phyloP scores from a whole-genome alignment of 768 basidiomycete genomes.

The Termitomyces titanicus region DNA sequence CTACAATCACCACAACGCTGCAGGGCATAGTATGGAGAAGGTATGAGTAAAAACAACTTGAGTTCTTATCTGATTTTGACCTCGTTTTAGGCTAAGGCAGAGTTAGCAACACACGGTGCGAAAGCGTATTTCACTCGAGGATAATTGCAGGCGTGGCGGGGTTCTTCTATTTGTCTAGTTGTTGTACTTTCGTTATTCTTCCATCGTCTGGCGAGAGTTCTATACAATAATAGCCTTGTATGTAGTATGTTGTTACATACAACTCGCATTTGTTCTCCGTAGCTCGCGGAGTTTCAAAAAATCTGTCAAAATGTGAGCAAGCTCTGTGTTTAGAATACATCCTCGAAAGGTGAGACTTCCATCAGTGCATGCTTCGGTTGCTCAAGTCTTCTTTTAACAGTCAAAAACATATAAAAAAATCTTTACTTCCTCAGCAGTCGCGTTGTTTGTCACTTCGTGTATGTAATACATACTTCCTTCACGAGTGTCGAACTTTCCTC shows the following conservation, averaged over 20 bases:
- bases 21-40: conserved; percentile 88
- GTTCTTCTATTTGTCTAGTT: neutral
- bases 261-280: neutral
- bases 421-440: conserved; percentile 66
- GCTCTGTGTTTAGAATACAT: conserved; percentile 50
- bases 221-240: conserved; percentile 9
- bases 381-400: conserved; percentile 41
- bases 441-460: conserved; percentile 69
- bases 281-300: conserved; percentile 39
- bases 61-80: neutral
- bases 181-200: conserved; percentile 1
- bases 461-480: conserved; percentile 27
- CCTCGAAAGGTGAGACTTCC: conserved; percentile 56
- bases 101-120: conserved; percentile 80
- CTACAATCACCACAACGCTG: conserved; percentile 73
- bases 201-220: conserved; percentile 1
- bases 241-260: neutral
- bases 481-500: conserved; percentile 10
- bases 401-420: conserved; percentile 69
- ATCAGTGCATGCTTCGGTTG: conserved; percentile 16
- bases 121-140: conserved; percentile 87
- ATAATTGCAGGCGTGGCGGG: conserved; percentile 32
- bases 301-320: conserved; percentile 28
- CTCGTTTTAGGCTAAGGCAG: conserved; percentile 66
- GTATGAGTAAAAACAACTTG: conserved; percentile 31